Percentiles rank a stretch among this genome's conserved stretches.
Conservation (phyloP, 2,329 filamentous ascomycete genomes). For the Graphilbum sp. region DNA sequence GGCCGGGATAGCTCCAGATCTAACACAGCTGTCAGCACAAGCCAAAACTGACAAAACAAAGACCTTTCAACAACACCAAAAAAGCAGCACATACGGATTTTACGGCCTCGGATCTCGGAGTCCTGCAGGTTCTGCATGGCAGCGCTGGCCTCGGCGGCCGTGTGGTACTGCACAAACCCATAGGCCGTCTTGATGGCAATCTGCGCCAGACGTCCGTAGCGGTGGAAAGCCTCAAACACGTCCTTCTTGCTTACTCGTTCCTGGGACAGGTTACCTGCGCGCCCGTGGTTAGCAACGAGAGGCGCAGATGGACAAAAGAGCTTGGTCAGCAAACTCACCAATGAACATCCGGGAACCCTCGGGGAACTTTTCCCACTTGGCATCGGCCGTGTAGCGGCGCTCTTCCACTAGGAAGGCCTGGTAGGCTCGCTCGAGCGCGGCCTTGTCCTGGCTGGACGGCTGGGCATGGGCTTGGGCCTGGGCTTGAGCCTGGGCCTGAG, state of each 20-base stretch:
- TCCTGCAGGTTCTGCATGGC: conserved; percentile 71
- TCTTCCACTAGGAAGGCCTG: conserved; percentile 60
- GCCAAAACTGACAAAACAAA: not conserved
- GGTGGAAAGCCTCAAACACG: conserved; percentile 79
- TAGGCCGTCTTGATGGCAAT: conserved; percentile 95
- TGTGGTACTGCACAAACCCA: conserved; percentile 89
- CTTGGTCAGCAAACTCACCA: conserved; percentile 32
- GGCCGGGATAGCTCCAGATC: conserved; percentile 83
- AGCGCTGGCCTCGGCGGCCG: conserved; percentile 52
- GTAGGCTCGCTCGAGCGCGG: conserved; percentile 37
- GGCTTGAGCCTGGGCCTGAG: too few relatives aligned
- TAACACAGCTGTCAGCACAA: conserved; percentile 21
- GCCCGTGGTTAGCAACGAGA: conserved; percentile 8
- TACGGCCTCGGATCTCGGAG: conserved; percentile 67
- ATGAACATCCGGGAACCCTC: conserved; percentile 65
- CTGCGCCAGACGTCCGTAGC: conserved; percentile 74
- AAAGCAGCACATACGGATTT: conserved; percentile 59
- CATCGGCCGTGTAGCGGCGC: conserved; percentile 58
- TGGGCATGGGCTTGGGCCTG: too few relatives aligned
- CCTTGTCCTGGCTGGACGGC: conserved; percentile 3
- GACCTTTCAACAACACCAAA: too few relatives aligned
- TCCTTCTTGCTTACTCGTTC: conserved; percentile 89
- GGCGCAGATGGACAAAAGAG: conserved; percentile 9
- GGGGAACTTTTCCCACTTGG: conserved; percentile 68
- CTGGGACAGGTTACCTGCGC: conserved; percentile 76